Conservation (phyloP, 768 basidiomycete genomes). For the Termitomyces sp. region DNA sequence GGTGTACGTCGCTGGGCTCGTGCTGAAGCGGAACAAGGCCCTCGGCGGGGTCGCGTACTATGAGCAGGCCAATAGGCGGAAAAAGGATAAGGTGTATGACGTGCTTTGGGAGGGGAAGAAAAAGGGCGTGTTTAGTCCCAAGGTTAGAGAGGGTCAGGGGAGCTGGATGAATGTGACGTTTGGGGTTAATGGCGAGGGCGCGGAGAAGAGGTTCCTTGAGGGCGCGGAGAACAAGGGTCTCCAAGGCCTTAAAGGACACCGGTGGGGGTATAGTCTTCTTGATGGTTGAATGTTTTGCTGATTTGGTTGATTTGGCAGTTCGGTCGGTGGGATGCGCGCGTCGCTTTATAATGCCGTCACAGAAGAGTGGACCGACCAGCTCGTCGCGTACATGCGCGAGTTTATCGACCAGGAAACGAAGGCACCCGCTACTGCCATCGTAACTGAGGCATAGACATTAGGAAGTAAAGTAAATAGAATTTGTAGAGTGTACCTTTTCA, state of each 20-base stretch:
- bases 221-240: constrained; percentile 79
- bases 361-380: constrained; percentile 60
- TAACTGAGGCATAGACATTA: constrained; percentile 6
- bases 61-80: constrained; percentile 60
- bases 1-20: constrained; percentile 86
- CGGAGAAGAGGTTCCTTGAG: constrained; percentile 68
- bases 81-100: constrained; percentile 73
- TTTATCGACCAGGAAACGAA: constrained; percentile 33
- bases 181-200: constrained; percentile 65
- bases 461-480: no score
- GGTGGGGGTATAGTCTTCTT: constrained; percentile 47
- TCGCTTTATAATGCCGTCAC: constrained; percentile 90
- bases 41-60: constrained; percentile 66
- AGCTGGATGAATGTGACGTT: constrained; percentile 99
- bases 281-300: background rate
- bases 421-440: constrained; percentile 3
- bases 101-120: constrained; percentile 66
- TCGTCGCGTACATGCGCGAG: constrained; percentile 56
- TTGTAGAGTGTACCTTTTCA: no score
- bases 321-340: constrained; percentile 65
- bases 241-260: constrained; percentile 88
- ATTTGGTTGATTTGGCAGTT: constrained; percentile 32
- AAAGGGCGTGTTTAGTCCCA: constrained; percentile 63
- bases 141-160: constrained; percentile 68
- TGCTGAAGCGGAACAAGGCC: constrained; percentile 63